Evolutionary conservation across 805 yeast species (phyloP), one percentile per base, ranked within the genome.

Genomic region (Maudiozyma saulgeensis): DNA sequence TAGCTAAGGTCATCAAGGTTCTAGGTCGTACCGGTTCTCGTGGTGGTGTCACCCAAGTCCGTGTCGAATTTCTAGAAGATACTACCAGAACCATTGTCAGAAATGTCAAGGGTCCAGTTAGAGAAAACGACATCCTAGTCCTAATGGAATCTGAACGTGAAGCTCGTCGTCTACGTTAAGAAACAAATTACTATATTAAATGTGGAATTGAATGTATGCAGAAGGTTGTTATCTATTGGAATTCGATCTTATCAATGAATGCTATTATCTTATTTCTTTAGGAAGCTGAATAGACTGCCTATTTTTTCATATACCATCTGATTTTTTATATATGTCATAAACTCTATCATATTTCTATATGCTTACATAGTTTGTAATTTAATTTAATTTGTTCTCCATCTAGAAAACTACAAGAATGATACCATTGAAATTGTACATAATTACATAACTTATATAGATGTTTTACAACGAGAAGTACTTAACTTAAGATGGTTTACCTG

Each of bases 1-100:
- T 91, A 78, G 99, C 98, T 75, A 90, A 91, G 83, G 99, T 91
- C 74, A 88, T 88, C 79, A 93, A 91, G 82, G 98, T 91, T 76
- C 83, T 91, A 78, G 98, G 98, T 76, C 91, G 99, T 80, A 91
- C 99, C 84, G 99, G 99, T 75, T 91, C 99, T 75, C 91, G 98
- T 81, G 98, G 98, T 86, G 96, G 96, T 81, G 96, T 87, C 76
- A 87, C 95, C 79, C 96, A 87, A 78, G 96, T 88, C 77, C 87
- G 96, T 77, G 96, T 87, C 71, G 96, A 87, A 78, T 88, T 87
- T 84, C 80, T 87, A 74, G 96, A 88, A 70, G 96, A 88, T 75
- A 79, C 90, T 70, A 79, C 93, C 77, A 86, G 96, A 81, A 84
- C 93, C 71, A 87, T 87, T 69, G 95, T 87, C 81, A 86, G 96